A percentile compares a stretch with the other conserved stretches of the same genome.
phyloP scores from a whole-genome alignment of 306 rosid genomes.

The Cucumis cinereus region DNA sequence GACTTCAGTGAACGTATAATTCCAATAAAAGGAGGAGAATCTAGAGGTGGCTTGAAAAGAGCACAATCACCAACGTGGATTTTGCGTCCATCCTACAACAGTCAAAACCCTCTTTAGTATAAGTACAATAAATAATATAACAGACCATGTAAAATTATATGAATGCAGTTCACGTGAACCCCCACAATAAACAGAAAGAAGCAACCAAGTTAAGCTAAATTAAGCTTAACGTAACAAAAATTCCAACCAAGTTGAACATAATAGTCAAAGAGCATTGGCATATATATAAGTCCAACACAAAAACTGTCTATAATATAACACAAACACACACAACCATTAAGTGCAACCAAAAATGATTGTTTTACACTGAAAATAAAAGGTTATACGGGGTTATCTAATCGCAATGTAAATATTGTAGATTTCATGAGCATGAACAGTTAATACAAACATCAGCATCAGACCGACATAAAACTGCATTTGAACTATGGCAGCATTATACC shows the following conservation, averaged over 20 bases:
- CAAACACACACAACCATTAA: not conserved
- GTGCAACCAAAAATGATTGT: not conserved
- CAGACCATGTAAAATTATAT: not conserved
- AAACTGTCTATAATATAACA: not conserved
- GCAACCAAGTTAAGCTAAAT: not conserved
- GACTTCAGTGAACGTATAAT: conserved; percentile 55
- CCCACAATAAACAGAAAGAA: not conserved
- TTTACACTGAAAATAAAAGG: not conserved
- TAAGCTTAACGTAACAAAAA: not conserved
- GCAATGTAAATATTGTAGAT: not conserved
- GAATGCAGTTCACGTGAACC: not conserved
- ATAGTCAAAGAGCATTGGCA: not conserved
- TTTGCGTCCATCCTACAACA: conserved; percentile 76
- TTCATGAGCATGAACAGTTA: not conserved
- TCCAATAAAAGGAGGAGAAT: conserved; percentile 87
- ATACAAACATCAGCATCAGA: not conserved
- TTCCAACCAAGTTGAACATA: not conserved
- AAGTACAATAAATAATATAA: not conserved
- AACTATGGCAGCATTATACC: not conserved
- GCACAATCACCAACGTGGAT: conserved; percentile 88
- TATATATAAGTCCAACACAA: not conserved
- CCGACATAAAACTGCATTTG: not conserved
- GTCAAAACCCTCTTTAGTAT: not conserved
- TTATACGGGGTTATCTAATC: not conserved
- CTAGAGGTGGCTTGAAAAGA: conserved; percentile 82